Conservation (phyloP, 1,139 yeast genomes). For the Taphrina confusa region DNA sequence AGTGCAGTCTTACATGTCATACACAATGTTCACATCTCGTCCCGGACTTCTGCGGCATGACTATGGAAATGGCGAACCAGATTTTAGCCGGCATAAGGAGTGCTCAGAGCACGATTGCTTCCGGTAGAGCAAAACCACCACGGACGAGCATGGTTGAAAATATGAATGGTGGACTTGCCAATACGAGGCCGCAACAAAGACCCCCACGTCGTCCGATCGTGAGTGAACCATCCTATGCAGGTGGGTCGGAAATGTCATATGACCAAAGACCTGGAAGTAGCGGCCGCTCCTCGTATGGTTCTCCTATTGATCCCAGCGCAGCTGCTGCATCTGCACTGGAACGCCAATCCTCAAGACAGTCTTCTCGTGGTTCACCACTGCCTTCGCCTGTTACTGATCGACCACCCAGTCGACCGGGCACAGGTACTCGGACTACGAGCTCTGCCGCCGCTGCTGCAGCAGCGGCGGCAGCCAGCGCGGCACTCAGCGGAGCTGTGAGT, state of each 20-base stretch:
- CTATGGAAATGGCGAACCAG: slow-evolving; percentile 94
- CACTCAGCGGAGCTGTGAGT: slow-evolving; percentile 35
- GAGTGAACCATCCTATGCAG: slow-evolving; percentile 28
- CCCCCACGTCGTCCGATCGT: slow-evolving; percentile 21
- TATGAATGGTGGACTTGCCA: slow-evolving; percentile 30
- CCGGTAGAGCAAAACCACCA: slow-evolving; percentile 42
- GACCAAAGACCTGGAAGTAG: slow-evolving; percentile 2
- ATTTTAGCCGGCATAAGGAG: slow-evolving; percentile 81
- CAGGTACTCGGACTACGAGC: slow-evolving; percentile 32
- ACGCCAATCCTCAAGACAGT: slow-evolving; percentile 10
- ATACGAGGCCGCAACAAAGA: slow-evolving; percentile 13
- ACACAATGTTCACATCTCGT: slow-evolving; percentile 89
- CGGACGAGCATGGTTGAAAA: slow-evolving; percentile 26
- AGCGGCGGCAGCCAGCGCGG: slow-evolving; percentile 42
- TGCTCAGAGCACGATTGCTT: slow-evolving; percentile 48
- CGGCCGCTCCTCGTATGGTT: slow-evolving; percentile 2
- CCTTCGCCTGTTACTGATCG: slow-evolving; percentile 19
- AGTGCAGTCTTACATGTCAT: slow-evolving; percentile 94
- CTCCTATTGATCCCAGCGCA: slow-evolving; percentile 23
- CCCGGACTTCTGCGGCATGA: slow-evolving; percentile 98
- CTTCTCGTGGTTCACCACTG: slow-evolving; percentile 19
- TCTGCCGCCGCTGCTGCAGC: slow-evolving; percentile 40
- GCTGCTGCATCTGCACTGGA: slow-evolving; percentile 30
- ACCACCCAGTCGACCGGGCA: slow-evolving; percentile 19
- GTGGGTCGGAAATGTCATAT: background rate